Evolutionary conservation across 1,284 basidiomycete genomes (phyloP), one percentile per base, ranked within the genome.

Genomic region (Schizophyllum amplum): DNA sequence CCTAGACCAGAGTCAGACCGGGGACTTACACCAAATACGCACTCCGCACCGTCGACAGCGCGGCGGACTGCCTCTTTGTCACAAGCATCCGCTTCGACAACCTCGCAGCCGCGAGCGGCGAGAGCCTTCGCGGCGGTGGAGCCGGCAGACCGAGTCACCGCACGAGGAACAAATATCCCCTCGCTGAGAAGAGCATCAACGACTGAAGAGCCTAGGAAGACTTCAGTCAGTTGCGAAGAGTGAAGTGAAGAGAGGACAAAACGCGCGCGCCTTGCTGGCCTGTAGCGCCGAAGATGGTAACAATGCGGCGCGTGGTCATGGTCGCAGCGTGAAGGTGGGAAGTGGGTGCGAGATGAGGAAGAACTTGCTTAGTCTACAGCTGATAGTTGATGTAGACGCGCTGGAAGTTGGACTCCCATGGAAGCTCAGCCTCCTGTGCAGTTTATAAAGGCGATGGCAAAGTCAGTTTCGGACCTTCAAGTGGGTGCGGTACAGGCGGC

Each of bases 11-110:
- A 48, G n/a, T 20, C 9, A 42, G 26, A 25, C 9, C 51, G 52
- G n/a, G 22, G 3, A 52, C 69, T 67, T 51, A 73, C 71, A 49
- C 66, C 72, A 60, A 71, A 76, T 24, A 75, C 74, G 6, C 63
- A 71, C 59, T 75, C 70, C 1, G 67, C 65, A 24, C 73, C 74
- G 1, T 57, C 53, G 61, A 76, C 59, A 1, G 71, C 70, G 4
- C 65, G 61, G 48, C 65, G 62, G 47, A 74, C 55, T 2, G 70
- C 70, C 4, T 55, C 26, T 1, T 64, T 57, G 54, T 75, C 65
- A 59, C 63, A 64, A 0, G 67, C 55, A 47, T 75, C 67, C 13
- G 62, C 72, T 46, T 67, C 60, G 17, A 70, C 60, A 24, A 61
- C 60, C 57, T 61, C 55, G 23, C 58, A 25, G 26, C 60, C 60